A percentile compares a stretch with the other conserved stretches of the same genome.
Conservation (phyloP, 2,329 filamentous ascomycete species). For the Claviceps paspali region DNA sequence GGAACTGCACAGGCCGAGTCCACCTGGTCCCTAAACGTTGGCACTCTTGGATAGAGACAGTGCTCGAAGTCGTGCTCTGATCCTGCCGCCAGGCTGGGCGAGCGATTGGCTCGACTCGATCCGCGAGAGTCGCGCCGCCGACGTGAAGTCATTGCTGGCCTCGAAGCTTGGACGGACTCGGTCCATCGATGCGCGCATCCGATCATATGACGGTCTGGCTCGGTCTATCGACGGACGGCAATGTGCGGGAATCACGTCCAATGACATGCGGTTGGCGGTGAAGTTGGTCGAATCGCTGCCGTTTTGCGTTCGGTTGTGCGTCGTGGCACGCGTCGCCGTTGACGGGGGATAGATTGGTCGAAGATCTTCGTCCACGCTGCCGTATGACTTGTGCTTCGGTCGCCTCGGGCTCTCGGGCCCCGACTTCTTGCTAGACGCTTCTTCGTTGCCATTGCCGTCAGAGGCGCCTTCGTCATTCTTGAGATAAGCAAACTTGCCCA, state of each 20-base stretch:
- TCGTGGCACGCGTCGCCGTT: conserved; percentile 59
- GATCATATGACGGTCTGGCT: conserved; percentile 72
- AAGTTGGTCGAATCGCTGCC: conserved; percentile 91
- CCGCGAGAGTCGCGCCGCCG: conserved; percentile 67
- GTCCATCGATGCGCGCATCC: conserved; percentile 77
- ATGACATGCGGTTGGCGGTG: conserved; percentile 49
- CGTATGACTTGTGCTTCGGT: conserved; percentile 40
- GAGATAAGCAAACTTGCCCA: conserved; percentile 69
- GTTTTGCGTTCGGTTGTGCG: conserved; percentile 70
- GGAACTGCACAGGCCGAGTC: conserved; percentile 5
- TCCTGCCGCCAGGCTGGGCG: conserved; percentile 10
- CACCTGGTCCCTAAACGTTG: conserved; percentile 19
- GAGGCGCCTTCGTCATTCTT: conserved; percentile 19
- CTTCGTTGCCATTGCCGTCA: conserved; percentile 24
- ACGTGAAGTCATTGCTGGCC: conserved; percentile 79
- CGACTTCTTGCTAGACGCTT: conserved; percentile 22
- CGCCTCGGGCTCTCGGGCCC: conserved; percentile 44
- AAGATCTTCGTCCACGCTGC: conserved; percentile 68
- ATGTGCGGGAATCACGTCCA: conserved; percentile 18
- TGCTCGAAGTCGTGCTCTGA: conserved; percentile 25
- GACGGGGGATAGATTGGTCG: conserved; percentile 90
- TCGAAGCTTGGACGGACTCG: conserved; percentile 72
- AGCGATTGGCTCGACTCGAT: conserved; percentile 59
- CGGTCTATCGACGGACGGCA: conserved; percentile 48
- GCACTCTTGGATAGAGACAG: conserved; percentile 27